Evolutionary conservation across 2,329 filamentous ascomycete genomes (phyloP).

Genomic region (Penicillium concentricum): DNA sequence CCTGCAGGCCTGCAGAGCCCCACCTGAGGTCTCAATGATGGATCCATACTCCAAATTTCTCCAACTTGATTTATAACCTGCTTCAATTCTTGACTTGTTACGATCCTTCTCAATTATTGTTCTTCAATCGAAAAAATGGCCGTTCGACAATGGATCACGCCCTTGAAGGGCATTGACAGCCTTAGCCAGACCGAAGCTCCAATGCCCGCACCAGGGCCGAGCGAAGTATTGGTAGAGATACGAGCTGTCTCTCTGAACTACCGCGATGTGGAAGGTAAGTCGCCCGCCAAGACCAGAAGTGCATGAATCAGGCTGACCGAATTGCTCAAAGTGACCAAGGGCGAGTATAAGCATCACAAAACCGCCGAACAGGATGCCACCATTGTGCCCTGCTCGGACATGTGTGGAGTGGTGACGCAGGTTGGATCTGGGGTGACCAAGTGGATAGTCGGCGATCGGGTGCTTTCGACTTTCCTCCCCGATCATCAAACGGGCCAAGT

Average conservation of each 20-base stretch:
- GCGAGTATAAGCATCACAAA: conserved; percentile 66
- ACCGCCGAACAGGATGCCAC: conserved; percentile 43
- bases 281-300: background rate
- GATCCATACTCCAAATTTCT: conserved; percentile 3
- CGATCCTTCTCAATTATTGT: background rate
- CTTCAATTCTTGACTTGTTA: background rate
- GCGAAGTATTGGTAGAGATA: conserved; percentile 56
- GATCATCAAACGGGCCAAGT: conserved; percentile 61
- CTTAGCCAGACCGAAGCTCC: conserved; percentile 47
- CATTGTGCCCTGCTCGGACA: conserved; percentile 68
- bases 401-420: conserved; percentile 62
- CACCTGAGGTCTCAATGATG: background rate
- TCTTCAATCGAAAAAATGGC: conserved; percentile 12
- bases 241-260: conserved; percentile 56
- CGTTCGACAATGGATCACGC: conserved; percentile 54
- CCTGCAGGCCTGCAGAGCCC: background rate
- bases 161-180: conserved; percentile 57
- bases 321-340: conserved; percentile 56
- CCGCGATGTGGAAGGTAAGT: conserved; percentile 47
- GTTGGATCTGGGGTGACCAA: conserved; percentile 48
- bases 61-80: background rate
- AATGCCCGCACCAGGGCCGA: conserved; percentile 49
- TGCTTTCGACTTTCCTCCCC: conserved; percentile 61
- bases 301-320: background rate
- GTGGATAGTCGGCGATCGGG: conserved; percentile 62